These are phyloP conservation scores for Diaporthe nobilis DNA, from an alignment of 2,329 filamentous ascomycete genomes.

Conservation along the genomic window DNA sequence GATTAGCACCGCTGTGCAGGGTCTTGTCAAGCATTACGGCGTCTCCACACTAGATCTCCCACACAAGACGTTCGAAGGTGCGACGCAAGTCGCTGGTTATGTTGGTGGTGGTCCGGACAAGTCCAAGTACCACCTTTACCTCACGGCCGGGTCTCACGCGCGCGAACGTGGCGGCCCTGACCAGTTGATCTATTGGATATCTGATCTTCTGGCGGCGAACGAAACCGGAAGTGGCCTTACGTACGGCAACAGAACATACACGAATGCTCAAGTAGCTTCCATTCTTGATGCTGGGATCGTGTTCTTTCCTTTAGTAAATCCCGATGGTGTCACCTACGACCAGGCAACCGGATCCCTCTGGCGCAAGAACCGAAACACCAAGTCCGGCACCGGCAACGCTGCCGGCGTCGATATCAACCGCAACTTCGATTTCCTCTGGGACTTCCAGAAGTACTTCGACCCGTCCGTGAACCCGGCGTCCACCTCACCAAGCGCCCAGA, in stretches of 20 bases:
- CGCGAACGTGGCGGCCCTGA: conserved; percentile 13
- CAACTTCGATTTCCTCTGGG: conserved; percentile 3
- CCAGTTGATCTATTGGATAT: conserved; percentile 11
- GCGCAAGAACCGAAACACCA: conserved; percentile 19
- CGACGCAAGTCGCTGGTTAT: conserved; percentile 1
- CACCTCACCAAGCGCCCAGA: conserved; percentile 2
- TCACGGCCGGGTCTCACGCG: conserved; percentile 10
- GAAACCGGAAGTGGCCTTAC: background rate
- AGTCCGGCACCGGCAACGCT: background rate
- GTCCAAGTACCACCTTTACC: conserved; percentile 10
- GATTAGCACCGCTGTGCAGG: background rate
- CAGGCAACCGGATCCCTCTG: background rate
- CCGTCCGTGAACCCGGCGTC: background rate
- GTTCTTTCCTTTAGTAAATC: conserved; percentile 3
- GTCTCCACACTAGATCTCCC: background rate
- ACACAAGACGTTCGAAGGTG: conserved; percentile 10
- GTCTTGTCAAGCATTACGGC: background rate
- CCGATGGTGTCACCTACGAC: conserved; percentile 3
- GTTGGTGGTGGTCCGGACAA: background rate
- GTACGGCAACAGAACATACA: background rate
- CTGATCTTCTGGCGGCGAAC: conserved; percentile 4
- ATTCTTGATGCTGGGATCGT: background rate
- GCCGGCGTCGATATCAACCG: conserved; percentile 19
- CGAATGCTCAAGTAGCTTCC: background rate
- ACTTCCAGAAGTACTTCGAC: conserved; percentile 3